These are phyloP conservation scores for Colletotrichum tropicicola DNA, from an alignment of 2,329 filamentous ascomycete species.

Conservation along the genomic window DNA sequence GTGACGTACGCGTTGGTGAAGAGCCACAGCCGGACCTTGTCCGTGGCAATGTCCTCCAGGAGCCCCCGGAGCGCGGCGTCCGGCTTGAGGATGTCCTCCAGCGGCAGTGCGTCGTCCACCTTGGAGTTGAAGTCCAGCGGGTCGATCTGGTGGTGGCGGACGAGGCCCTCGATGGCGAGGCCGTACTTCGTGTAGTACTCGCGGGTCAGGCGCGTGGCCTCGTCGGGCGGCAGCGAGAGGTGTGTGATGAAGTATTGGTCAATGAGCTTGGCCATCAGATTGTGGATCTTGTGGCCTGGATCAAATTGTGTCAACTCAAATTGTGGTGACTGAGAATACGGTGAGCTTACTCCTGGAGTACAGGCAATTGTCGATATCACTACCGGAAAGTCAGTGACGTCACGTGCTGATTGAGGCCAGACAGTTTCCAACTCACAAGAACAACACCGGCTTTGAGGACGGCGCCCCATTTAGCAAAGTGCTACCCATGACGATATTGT, in stretches of 20 bases:
- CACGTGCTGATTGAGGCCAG: no score
- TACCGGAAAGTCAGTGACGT: conserved; percentile 47
- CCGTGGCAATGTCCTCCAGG: conserved; percentile 82
- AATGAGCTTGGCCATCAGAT: conserved; percentile 89
- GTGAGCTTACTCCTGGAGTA: conserved; percentile 79
- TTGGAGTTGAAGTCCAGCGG: conserved; percentile 93
- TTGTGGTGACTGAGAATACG: conserved; percentile 37
- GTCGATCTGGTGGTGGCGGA: conserved; percentile 93
- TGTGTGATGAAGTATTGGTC: conserved; percentile 71
- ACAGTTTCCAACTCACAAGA: conserved; percentile 46
- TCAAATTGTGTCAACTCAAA: background rate
- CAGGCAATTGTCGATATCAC: conserved; percentile 98
- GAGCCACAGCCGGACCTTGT: conserved; percentile 91
- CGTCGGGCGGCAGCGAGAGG: conserved; percentile 76
- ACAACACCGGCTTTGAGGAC: conserved; percentile 48
- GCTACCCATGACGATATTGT: background rate
- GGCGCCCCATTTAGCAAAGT: conserved; percentile 41
- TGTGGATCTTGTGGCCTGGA: conserved; percentile 79
- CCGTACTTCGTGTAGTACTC: conserved; percentile 97
- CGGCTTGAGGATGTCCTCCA: conserved; percentile 87
- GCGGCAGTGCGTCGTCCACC: conserved; percentile 92
- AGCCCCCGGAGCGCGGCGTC: conserved; percentile 78
- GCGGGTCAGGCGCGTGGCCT: conserved; percentile 83
- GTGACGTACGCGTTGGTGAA: conserved; percentile 96
- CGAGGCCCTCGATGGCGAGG: conserved; percentile 92